These are phyloP conservation scores for Hansenula sp. DNA, from an alignment of 1,139 yeast species.

Conservation along the genomic window DNA sequence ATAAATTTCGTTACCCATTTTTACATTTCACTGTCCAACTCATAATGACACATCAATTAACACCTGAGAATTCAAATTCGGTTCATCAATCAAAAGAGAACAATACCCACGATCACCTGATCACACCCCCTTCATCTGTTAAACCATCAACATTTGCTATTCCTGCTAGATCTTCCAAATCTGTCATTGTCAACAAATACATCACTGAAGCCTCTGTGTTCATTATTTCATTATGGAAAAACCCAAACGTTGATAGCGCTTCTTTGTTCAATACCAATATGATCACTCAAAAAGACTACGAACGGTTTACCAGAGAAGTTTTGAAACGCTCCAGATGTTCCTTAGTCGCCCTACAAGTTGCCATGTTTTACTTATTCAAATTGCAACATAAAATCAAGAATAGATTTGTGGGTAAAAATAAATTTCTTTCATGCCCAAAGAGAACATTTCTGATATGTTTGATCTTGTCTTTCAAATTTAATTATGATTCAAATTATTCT, in stretches of 20 bases:
- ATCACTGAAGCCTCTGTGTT: conserved; percentile 12
- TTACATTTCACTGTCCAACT: background rate
- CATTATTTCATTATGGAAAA: conserved; percentile 16
- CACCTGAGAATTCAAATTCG: background rate
- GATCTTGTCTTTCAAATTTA: conserved; percentile 67
- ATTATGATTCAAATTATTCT: conserved; percentile 69
- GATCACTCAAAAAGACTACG: conserved; percentile 7
- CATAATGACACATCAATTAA: background rate
- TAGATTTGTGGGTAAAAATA: conserved; percentile 1
- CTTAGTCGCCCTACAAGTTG: conserved; percentile 59
- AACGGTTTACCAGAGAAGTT: conserved; percentile 54
- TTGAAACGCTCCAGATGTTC: conserved; percentile 67
- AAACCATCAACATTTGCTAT: background rate
- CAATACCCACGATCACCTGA: background rate
- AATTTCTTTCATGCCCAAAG: conserved; percentile 46
- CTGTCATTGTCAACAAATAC: conserved; percentile 8
- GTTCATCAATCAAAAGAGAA: background rate
- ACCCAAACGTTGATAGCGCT: conserved; percentile 3
- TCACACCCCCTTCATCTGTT: conserved; percentile 1
- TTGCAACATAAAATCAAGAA: conserved; percentile 28
- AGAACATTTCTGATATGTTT: conserved; percentile 63
- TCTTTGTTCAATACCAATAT: background rate
- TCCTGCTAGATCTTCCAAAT: background rate
- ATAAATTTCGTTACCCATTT: no score
- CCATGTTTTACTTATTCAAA: conserved; percentile 59